Evolutionary conservation across 257 asterid genomes (phyloP).

Genomic region (Solanum boliviense): DNA sequence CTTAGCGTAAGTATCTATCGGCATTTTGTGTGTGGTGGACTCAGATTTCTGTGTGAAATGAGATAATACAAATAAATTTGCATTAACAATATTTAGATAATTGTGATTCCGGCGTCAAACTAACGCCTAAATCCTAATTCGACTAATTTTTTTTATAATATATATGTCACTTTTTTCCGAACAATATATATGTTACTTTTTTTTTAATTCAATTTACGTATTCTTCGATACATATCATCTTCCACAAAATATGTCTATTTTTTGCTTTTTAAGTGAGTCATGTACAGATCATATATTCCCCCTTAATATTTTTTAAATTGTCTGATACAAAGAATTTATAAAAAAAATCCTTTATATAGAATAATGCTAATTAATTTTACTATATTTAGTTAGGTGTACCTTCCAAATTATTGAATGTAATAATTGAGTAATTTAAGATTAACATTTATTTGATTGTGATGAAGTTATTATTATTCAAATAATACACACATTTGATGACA

Average conservation of each 20-base stretch:
- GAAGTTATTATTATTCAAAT: not conserved
- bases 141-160: too few relatives aligned
- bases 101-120: too few relatives aligned
- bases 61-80: not conserved
- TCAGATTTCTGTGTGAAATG: not conserved
- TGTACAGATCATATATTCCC: not conserved
- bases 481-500: not conserved
- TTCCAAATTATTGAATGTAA: not conserved
- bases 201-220: too few relatives aligned
- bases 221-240: not conserved
- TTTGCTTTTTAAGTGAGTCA: not conserved
- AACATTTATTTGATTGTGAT: not conserved
- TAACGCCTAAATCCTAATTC: too few relatives aligned
- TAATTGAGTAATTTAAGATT: not conserved
- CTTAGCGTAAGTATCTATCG: constrained; percentile 46
- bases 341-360: too few relatives aligned
- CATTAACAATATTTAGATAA: too few relatives aligned
- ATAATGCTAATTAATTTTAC: not conserved
- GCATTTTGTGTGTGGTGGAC: constrained; percentile 4
- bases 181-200: too few relatives aligned
- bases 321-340: not conserved
- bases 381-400: not conserved
- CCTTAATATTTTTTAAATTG: not conserved
- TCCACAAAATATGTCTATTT: not conserved
- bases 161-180: not conserved